Percentiles rank a stretch among this genome's conserved stretches.
Evolutionary conservation across 1,139 yeast genomes (phyloP).

Genomic region (Candida frijolesensis): DNA sequence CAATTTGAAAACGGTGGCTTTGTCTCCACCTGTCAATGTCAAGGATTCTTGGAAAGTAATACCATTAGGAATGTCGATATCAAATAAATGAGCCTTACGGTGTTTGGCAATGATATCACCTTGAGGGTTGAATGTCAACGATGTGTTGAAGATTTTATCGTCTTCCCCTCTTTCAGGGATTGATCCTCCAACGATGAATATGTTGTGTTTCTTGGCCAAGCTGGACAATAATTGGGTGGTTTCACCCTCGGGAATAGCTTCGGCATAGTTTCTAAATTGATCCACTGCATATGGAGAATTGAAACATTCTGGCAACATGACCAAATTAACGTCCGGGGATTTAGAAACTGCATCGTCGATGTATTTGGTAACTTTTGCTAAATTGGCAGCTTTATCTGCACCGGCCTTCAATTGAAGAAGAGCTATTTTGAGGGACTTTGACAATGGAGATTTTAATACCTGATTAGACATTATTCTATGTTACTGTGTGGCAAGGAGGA

Average conservation of each 20-base stretch:
- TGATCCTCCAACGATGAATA: slow-evolving; percentile 85
- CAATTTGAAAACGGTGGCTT: slow-evolving; percentile 73
- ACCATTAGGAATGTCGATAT: slow-evolving; percentile 87
- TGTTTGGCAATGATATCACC: slow-evolving; percentile 85
- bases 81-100: slow-evolving; percentile 87
- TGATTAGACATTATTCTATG: slow-evolving; percentile 11
- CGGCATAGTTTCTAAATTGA: slow-evolving; percentile 85
- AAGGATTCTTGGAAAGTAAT: slow-evolving; percentile 83
- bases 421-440: slow-evolving; percentile 60
- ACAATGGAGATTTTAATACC: slow-evolving; percentile 35
- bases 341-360: slow-evolving; percentile 52
- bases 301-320: slow-evolving; percentile 90
- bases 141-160: slow-evolving; percentile 75
- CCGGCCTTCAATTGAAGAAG: slow-evolving; percentile 78
- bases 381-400: slow-evolving; percentile 60
- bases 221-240: slow-evolving; percentile 62
- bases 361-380: slow-evolving; percentile 51
- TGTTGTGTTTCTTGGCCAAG: slow-evolving; percentile 62
- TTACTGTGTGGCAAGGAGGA: not conserved
- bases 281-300: slow-evolving; percentile 92
- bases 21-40: slow-evolving; percentile 74
- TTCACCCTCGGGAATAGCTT: slow-evolving; percentile 68
- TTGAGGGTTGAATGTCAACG: slow-evolving; percentile 66
- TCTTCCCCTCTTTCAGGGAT: slow-evolving; percentile 67
- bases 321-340: slow-evolving; percentile 55